These are phyloP conservation scores for Pestalotiopsis sp. DNA, from an alignment of 2,329 filamentous ascomycete genomes.

Conservation along the genomic window DNA sequence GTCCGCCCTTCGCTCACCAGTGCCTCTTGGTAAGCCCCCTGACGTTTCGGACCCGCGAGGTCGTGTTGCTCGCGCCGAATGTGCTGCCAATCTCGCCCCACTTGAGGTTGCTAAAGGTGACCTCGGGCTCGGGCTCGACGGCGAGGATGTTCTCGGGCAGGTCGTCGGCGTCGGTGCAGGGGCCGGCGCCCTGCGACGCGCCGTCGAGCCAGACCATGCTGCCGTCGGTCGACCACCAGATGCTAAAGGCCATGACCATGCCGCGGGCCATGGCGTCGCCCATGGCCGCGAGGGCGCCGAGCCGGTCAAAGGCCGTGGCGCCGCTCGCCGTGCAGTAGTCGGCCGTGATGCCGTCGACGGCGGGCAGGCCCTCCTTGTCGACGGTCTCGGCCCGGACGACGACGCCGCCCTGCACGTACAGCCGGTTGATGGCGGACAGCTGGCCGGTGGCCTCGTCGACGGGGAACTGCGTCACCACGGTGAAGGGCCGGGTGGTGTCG, in stretches of 20 bases:
- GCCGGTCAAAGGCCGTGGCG: slow-evolving; percentile 31
- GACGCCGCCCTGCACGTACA: slow-evolving; percentile 38
- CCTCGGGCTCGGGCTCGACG: slow-evolving; percentile 47
- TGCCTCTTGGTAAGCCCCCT: not conserved
- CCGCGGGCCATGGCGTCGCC: slow-evolving; percentile 44
- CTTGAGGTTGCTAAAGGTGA: slow-evolving; percentile 59
- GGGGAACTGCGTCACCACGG: slow-evolving; percentile 39
- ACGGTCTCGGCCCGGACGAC: slow-evolving; percentile 34
- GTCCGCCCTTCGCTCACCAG: not conserved
- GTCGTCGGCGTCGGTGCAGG: slow-evolving; percentile 50
- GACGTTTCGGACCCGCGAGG: not conserved
- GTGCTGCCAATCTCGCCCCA: slow-evolving; percentile 58
- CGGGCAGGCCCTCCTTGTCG: slow-evolving; percentile 33
- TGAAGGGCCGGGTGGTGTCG: slow-evolving; percentile 37
- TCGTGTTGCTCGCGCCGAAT: slow-evolving; percentile 25
- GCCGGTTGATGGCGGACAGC: slow-evolving; percentile 34
- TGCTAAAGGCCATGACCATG: slow-evolving; percentile 53
- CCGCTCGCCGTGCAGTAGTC: slow-evolving; percentile 37
- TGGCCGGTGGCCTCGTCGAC: slow-evolving; percentile 30
- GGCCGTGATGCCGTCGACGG: slow-evolving; percentile 36
- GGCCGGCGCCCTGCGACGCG: slow-evolving; percentile 49
- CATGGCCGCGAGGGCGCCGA: slow-evolving; percentile 44
- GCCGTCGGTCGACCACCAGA: slow-evolving; percentile 53
- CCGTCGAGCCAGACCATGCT: slow-evolving; percentile 59
- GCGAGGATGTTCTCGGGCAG: slow-evolving; percentile 46